Base-by-base conservation (phyloP, 164 flowering plant genomes). In the Piper betle region DNA sequence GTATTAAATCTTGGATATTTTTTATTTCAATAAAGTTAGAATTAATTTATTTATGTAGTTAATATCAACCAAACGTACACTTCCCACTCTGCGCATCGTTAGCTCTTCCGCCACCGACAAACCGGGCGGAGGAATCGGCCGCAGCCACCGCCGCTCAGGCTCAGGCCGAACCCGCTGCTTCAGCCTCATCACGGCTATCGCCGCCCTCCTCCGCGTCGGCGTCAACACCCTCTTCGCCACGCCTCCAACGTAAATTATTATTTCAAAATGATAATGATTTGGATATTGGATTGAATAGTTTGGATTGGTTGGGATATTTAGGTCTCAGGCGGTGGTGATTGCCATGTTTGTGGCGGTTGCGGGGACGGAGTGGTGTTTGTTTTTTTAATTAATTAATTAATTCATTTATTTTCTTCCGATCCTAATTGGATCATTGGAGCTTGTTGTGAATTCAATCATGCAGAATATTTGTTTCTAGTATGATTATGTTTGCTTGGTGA, bases 321-420 rank as follows among this genome's bases (percentile, higher is more conserved):
- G 99, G 53, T 94, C 96, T 66, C 91, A 91, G 53, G 97, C 96
- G 12, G 93, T 88, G 62, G 70, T 57, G 53, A 71, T 94, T 48
- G 91, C 95, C 7, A 7, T 74, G 2, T 69, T 94, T 63, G 93
- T 85, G 74, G 88, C 78, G 38, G 73, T 87, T 46, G 86, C 85
- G 1, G 99, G 91, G 84, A 94, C 99, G 1, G 99, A 94, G 70
- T 94, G 97, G 99, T 73, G 65, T 39, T 79, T 84, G 64, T 46
- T 64, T 60, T 25, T 25, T 25, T 25, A 25, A 25, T 25, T 25
- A 25, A 25, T 25, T 25, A 1, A 25, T 25, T 25, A 1, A 25
- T 25, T 25, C 33, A 25, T 25, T 25, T 25, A 25, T 58, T 58
- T 58, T 58, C 16, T 17, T 13, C 20, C 18, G 20, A 16, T 15